These are phyloP conservation scores for Parascedosporium putredinis DNA, from an alignment of 2,329 filamentous ascomycete species.

Conservation along the genomic window DNA sequence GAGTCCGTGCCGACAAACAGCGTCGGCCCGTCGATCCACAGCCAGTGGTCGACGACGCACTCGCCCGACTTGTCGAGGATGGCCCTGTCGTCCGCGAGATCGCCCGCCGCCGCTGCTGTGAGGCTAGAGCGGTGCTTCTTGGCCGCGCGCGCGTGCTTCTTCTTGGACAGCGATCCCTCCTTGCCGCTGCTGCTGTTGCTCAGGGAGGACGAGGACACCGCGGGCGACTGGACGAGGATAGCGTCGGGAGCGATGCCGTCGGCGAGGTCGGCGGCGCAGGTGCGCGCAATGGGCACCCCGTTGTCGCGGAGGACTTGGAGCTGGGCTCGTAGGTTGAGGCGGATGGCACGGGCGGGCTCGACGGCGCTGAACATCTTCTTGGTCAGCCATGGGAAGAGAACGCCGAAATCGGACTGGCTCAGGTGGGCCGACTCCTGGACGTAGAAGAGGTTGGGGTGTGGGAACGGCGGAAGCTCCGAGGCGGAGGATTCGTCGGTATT, in stretches of 20 bases:
- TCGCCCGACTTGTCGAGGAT: conserved; percentile 37
- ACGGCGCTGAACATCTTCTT: conserved; percentile 46
- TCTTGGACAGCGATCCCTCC: no score
- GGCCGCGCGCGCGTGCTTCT: no score
- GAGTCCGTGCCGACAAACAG: conserved; percentile 20
- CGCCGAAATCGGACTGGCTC: conserved; percentile 72
- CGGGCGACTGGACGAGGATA: conserved; percentile 11
- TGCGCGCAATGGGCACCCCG: conserved; percentile 36
- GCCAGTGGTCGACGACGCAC: conserved; percentile 35
- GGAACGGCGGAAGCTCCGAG: conserved; percentile 24
- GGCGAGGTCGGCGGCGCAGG: conserved; percentile 37
- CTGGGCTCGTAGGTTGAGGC: conserved; percentile 48
- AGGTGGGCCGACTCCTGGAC: conserved; percentile 66
- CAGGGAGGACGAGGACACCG: no score
- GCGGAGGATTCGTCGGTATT: no score
- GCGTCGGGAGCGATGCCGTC: conserved; percentile 26
- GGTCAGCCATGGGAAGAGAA: conserved; percentile 66
- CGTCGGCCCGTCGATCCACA: conserved; percentile 42
- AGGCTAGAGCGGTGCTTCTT: no score
- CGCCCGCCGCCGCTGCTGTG: conserved; percentile 3
- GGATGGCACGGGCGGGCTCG: conserved; percentile 46
- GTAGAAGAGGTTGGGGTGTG: conserved; percentile 62
- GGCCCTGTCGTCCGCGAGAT: conserved; percentile 33
- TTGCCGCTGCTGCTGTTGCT: conserved; percentile 22
- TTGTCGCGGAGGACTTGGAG: conserved; percentile 45